phyloP scores from a whole-genome alignment of 2,329 filamentous ascomycete genomes.

The Colletotrichum magnum region DNA sequence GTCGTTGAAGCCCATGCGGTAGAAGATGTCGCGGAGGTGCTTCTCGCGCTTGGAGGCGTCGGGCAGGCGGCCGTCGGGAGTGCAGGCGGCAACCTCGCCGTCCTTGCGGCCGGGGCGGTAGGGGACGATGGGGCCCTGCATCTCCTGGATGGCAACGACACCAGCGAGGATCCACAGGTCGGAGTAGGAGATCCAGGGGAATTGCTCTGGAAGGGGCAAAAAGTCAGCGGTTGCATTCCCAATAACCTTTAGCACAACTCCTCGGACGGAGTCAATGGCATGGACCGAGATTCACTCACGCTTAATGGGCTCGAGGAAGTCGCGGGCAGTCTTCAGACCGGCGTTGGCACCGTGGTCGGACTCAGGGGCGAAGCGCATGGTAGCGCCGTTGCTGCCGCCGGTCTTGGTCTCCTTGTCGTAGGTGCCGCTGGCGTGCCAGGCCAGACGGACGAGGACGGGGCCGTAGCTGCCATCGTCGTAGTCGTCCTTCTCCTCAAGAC shows the following conservation, averaged over 20 bases:
- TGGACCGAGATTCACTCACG: constrained; percentile 58
- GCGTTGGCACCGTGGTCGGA: constrained; percentile 93
- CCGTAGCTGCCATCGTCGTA: constrained; percentile 98
- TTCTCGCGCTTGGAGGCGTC: constrained; percentile 83
- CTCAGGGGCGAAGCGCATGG: constrained; percentile 95
- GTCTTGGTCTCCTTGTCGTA: constrained; percentile 91
- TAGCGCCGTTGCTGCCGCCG: constrained; percentile 95
- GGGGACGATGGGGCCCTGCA: constrained; percentile 89
- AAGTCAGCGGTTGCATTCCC: constrained; percentile 26
- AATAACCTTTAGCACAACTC: too few species aligned
- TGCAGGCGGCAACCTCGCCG: constrained; percentile 85
- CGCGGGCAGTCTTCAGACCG: constrained; percentile 85
- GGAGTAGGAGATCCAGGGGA: constrained; percentile 96
- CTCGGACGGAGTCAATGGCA: too few species aligned
- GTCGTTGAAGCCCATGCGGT: constrained; percentile 98
- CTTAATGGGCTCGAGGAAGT: constrained; percentile 95
- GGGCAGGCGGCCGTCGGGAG: constrained; percentile 89
- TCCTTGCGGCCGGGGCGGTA: constrained; percentile 91
- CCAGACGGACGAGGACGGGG: constrained; percentile 89
- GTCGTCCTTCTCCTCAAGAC: constrained; percentile 89
- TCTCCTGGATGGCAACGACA: constrained; percentile 91
- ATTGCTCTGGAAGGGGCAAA: constrained; percentile 68
- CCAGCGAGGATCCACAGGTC: constrained; percentile 96
- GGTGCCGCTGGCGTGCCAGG: constrained; percentile 95
- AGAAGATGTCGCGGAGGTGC: constrained; percentile 93